Conservation (phyloP, 2,329 filamentous ascomycete species). For the Cytospora piceicola region DNA sequence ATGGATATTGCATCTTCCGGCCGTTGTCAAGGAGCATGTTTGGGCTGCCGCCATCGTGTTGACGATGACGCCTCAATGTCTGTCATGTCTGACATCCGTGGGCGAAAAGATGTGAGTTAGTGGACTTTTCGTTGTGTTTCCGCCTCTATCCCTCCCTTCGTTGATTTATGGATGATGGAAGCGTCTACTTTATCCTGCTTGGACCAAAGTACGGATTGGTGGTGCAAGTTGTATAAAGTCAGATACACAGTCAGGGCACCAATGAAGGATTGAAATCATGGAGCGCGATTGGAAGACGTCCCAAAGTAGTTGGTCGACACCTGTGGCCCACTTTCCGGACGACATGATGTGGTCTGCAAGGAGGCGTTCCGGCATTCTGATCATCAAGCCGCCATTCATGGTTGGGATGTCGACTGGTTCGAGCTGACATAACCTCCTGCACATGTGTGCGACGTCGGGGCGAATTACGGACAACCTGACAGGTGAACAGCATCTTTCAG, state of each 20-base stretch:
- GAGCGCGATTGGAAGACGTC: conserved; percentile 65
- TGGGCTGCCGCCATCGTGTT: conserved; percentile 62
- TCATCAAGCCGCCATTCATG: too few relatives aligned
- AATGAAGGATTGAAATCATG: conserved; percentile 49
- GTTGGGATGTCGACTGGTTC: too few relatives aligned
- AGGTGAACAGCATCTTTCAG: too few relatives aligned
- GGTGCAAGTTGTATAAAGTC: conserved; percentile 47
- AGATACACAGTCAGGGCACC: too few relatives aligned
- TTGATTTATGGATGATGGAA: conserved; percentile 62
- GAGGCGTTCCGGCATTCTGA: conserved; percentile 44
- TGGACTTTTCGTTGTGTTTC: conserved; percentile 55
- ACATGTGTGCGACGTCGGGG: too few relatives aligned
- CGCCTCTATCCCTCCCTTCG: conserved; percentile 60
- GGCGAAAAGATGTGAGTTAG: conserved; percentile 48
- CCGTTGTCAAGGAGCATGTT: conserved; percentile 57
- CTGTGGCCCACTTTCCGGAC: conserved; percentile 57
- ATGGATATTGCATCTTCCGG: conserved; percentile 36
- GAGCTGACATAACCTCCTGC: too few relatives aligned
- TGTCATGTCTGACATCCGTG: conserved; percentile 59
- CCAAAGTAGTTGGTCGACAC: conserved; percentile 60
- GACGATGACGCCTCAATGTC: conserved; percentile 62
- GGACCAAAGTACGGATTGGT: conserved; percentile 50
- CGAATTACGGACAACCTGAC: too few relatives aligned
- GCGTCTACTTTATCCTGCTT: conserved; percentile 58
- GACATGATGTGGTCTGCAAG: conserved; percentile 62